Base-by-base conservation (phyloP, 345 rosid species). In the Salix dunnii region DNA sequence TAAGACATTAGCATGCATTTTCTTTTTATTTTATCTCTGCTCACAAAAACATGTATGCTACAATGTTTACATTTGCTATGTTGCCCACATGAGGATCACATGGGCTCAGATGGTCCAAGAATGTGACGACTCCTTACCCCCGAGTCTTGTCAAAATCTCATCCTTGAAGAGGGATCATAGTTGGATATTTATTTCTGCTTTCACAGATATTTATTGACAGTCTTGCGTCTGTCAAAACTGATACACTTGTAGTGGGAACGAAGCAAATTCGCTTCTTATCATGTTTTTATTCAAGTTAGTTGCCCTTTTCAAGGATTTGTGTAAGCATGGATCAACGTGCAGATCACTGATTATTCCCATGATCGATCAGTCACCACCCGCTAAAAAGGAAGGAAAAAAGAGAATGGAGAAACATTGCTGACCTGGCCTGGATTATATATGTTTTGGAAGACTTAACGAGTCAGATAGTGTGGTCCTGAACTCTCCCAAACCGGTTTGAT, bases 11-110 rank as follows among this genome's bases (percentile, higher is more conserved):
- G 25, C 71, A 23, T 68, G 49, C 14, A 1, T 11, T 17, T 7
- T 27, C n/a, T 2, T 16, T 20, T 28, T 3, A 14, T 13, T 25
- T n/a, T n/a, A n/a, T n/a, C n/a, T 8, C 31, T 66, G 46, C 35
- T 64, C 49, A 18, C 6, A 13, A 23, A n/a, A 55, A 9, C 27
- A 28, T 42, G 67, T 42, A 20, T 49, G 77, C 51, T 46, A 20
- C 40, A 65, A 3, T 35, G 14, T 48, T 6, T 46, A 14, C 63
- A 36, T n/a, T 46, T 71, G 30, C 28, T 21, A 58, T 2, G 82
- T 35, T 61, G 72, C 82, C 76, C 92, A 89, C 84, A 82, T 85
- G 89, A 82, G 71, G 14, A 74, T 87, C 92, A 89, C 89, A 79
- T 86, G 92, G 92, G 85, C 79, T 77, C 6, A 33, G 5, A 77